Evolutionary conservation across 73 alveolate species (phyloP).

Genomic region (Stentor roeselii): DNA sequence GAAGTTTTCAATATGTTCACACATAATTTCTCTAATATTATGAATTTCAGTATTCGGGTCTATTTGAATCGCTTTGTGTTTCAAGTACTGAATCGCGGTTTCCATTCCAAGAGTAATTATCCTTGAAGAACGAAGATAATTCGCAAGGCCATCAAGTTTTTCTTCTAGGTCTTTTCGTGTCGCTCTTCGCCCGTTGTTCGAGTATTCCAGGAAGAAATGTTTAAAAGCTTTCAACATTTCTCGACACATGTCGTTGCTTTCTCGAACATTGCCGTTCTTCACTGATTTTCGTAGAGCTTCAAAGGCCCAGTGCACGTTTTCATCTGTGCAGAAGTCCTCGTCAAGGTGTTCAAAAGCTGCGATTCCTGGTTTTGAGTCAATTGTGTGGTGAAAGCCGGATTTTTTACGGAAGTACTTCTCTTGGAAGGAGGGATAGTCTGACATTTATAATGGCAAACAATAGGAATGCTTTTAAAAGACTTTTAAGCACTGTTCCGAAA

Average conservation of each 20-base stretch:
- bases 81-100: slow-evolving; percentile 11
- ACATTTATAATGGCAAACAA: slow-evolving; percentile 3
- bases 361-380: background rate
- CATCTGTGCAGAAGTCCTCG: background rate
- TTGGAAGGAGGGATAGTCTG: background rate
- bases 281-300: background rate
- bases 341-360: background rate
- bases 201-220: background rate
- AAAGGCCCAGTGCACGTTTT: slow-evolving; percentile 9
- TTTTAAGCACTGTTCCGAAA: background rate
- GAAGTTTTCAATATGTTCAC: background rate
- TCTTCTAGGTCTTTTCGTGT: slow-evolving; percentile 13
- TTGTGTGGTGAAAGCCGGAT: background rate
- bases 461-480: background rate
- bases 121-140: background rate
- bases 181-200: background rate
- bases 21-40: background rate
- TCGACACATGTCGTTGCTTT: slow-evolving; percentile 4
- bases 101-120: slow-evolving; percentile 2
- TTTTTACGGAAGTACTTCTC: background rate
- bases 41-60: background rate
- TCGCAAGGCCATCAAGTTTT: background rate
- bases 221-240: slow-evolving; percentile 9
- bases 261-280: background rate
- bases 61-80: background rate